These are phyloP conservation scores for Suillus alpinus DNA, from an alignment of 768 basidiomycete genomes.

Conservation along the genomic window DNA sequence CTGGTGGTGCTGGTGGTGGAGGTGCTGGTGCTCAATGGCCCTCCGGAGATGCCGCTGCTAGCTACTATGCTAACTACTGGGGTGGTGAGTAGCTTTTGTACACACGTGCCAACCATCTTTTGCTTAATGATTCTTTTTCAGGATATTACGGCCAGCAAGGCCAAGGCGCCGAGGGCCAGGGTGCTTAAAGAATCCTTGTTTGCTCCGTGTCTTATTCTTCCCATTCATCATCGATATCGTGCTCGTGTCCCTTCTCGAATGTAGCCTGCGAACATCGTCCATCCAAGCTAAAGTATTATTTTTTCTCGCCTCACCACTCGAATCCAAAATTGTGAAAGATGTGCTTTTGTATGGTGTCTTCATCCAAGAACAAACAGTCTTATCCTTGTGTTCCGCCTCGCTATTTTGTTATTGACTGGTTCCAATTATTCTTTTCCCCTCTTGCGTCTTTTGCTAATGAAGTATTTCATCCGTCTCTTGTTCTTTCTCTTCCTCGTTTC, in stretches of 20 bases:
- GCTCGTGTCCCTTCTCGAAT: conserved; percentile 22
- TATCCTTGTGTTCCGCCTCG: conserved; percentile 27
- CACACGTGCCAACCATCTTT: not conserved
- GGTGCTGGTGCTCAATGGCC: conserved; percentile 77
- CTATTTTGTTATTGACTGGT: conserved; percentile 19
- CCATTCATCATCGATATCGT: conserved; percentile 20
- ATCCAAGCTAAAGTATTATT: conserved; percentile 19
- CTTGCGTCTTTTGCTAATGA: conserved; percentile 13
- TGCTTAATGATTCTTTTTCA: conserved; percentile 28
- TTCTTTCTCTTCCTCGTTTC: conserved; percentile 9
- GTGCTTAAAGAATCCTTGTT: conserved; percentile 26
- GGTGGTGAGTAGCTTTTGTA: conserved; percentile 52
- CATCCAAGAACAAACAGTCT: conserved; percentile 24
- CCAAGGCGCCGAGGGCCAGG: conserved; percentile 54
- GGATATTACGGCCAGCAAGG: conserved; percentile 82
- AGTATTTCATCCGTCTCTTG: conserved; percentile 19
- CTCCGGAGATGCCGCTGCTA: conserved; percentile 66
- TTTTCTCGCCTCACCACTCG: conserved; percentile 27
- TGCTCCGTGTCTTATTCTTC: conserved; percentile 25
- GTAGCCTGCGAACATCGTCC: conserved; percentile 29
- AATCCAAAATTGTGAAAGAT: conserved; percentile 29
- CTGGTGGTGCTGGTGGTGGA: conserved; percentile 45
- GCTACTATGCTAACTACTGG: conserved; percentile 83
- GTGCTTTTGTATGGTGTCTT: conserved; percentile 32
- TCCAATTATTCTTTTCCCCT: conserved; percentile 7